Evolutionary conservation across 2,329 filamentous ascomycete genomes (phyloP), one percentile per base, ranked within the genome.

Genomic region (Stagonosporopsis cucurbitacearum): DNA sequence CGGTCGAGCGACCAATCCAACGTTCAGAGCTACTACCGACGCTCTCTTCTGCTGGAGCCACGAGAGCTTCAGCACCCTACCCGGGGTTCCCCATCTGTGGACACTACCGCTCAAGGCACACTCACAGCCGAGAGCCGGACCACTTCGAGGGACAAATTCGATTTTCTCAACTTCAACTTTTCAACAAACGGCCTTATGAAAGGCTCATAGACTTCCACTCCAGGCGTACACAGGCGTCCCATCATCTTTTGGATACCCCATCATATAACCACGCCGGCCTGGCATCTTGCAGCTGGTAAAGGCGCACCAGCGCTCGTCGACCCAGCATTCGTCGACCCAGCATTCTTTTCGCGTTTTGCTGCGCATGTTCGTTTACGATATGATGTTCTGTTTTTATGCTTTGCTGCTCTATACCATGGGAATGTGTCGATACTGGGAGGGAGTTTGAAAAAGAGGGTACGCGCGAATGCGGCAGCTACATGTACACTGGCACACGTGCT

Each of bases 41-140:
- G 94, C 70, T 96, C 91, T 57, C 81, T 96, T 40, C 78, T 93
- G 25, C 82, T 96, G 22, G 93, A 97, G 73, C 93, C 93, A 9
- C 83, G 88, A 42, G 88, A 90, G 68, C 56, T 61, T 39, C 66
- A 69, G 25, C 69, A 68, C 36, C 62, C 64, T 4, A 52, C 62
- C 25, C 68, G 67, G 41, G 65, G 67, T 30, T 64, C 68, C 28
- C 65, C 68, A 17, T 63, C 63, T 15, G 54, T 69, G 15, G 70
- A 73, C 40, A 69, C 62, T 49, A 67, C 61, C 49, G 54, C 62
- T 17, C 56, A 64, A 50, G 63, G 67, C 56, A 65, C 60, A 13
- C 54, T 72, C 36, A 62, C 69, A 8, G 62, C 65, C 13, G 71
- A 72, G 33, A 71, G 54, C 37, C 71, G 72, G 30, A 69, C 59